Conservation (phyloP, 495 filamentous ascomycete species). For the Xylaria longipes region DNA sequence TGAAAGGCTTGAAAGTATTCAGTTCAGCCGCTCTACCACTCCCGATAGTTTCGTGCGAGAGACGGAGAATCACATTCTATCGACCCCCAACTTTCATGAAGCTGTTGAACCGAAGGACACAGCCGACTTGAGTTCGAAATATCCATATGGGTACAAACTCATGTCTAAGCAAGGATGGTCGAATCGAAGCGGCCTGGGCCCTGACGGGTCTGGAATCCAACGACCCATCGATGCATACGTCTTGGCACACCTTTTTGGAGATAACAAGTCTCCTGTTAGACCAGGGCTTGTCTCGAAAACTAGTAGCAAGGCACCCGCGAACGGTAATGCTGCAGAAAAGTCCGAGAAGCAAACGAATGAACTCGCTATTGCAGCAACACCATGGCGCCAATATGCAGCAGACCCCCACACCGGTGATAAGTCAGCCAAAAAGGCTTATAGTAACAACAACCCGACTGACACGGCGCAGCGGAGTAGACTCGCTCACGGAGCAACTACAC, state of each 20-base stretch:
- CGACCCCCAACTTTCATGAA: not conserved
- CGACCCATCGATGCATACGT: conserved; percentile 5
- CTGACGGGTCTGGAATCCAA: conserved; percentile 13
- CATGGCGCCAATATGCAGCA: conserved; percentile 11
- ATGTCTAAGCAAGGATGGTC: conserved; percentile 14
- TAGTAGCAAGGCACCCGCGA: not conserved
- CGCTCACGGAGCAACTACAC: not conserved
- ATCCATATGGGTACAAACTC: conserved; percentile 9
- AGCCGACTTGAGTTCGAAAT: not conserved
- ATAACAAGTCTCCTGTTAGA: not conserved
- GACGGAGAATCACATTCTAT: not conserved
- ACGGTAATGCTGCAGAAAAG: not conserved
- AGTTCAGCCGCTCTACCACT: not conserved
- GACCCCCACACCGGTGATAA: conserved; percentile 5
- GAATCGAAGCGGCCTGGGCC: conserved; percentile 13
- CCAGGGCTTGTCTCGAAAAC: not conserved
- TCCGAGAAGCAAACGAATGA: not conserved
- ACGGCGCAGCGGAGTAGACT: not conserved
- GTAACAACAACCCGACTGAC: too few relatives aligned
- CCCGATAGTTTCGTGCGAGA: conserved; percentile 14
- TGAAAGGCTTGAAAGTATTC: not conserved
- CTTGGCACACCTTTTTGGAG: not conserved
- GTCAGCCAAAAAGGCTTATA: not conserved
- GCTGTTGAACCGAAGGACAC: not conserved
- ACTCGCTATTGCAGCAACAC: not conserved